These are phyloP conservation scores for Furcasterigmium sp. DNA, from an alignment of 2,329 filamentous ascomycete species.

Conservation along the genomic window DNA sequence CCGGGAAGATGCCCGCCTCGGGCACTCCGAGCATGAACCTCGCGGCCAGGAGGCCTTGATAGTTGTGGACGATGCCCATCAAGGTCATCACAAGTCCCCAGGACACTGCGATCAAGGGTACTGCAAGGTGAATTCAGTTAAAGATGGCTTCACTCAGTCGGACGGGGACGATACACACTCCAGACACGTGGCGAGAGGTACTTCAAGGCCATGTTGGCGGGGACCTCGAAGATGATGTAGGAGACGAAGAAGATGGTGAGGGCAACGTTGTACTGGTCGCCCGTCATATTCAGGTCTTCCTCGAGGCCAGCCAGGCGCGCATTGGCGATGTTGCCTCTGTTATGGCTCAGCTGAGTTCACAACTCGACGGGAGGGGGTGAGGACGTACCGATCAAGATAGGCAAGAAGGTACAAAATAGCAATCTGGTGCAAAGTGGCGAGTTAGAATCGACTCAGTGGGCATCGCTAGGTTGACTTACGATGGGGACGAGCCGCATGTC, in stretches of 20 bases:
- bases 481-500: too few species aligned
- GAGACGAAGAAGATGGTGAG: constrained; percentile 25
- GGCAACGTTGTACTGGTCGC: constrained; percentile 37
- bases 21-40: constrained; percentile 42
- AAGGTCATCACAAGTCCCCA: constrained; percentile 45
- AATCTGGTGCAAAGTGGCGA: background rate
- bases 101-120: constrained; percentile 17
- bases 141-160: too few species aligned
- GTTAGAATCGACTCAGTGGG: background rate
- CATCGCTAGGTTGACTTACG: background rate
- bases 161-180: constrained; percentile 3
- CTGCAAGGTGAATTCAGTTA: background rate
- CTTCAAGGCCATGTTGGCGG: constrained; percentile 39
- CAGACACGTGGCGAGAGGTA: constrained; percentile 8
- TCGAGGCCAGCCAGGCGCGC: constrained; percentile 37
- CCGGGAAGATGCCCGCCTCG: constrained; percentile 57
- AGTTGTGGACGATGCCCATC: constrained; percentile 45
- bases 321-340: constrained; percentile 21
- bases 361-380: too few species aligned
- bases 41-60: constrained; percentile 39
- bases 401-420: background rate
- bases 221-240: constrained; percentile 38
- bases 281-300: constrained; percentile 32
- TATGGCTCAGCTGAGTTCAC: too few species aligned
- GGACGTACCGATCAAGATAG: too few species aligned